phyloP scores from a whole-genome alignment of 306 rosid genomes.

The Quercus cerris region DNA sequence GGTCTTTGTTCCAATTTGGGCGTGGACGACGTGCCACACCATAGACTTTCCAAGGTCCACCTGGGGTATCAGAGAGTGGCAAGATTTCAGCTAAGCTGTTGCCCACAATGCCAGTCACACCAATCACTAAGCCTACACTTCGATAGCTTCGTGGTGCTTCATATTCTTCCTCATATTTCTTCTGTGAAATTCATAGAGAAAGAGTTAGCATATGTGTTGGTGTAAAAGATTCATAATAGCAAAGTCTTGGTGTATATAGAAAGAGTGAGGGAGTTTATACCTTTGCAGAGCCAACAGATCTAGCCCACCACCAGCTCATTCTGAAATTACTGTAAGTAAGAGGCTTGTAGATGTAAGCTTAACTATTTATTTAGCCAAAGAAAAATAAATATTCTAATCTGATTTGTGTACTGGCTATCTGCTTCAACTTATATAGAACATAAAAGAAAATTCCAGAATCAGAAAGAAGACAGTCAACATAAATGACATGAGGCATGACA shows the following conservation, averaged over 20 bases:
- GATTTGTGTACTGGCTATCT: neutral
- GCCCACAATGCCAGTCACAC: slow-evolving; percentile 70
- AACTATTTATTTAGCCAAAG: too few species aligned
- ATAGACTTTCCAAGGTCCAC: slow-evolving; percentile 77
- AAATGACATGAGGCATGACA: neutral
- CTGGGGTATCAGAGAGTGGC: slow-evolving; percentile 72
- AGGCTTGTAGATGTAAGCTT: too few species aligned
- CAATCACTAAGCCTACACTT: slow-evolving; percentile 57
- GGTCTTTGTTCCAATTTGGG: slow-evolving; percentile 66
- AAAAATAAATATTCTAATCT: too few species aligned
- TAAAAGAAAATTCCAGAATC: neutral
- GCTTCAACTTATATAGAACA: neutral
- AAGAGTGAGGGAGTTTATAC: neutral
- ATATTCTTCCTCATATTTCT: slow-evolving; percentile 47
- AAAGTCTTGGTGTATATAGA: neutral
- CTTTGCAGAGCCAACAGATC: slow-evolving; percentile 50
- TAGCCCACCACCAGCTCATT: slow-evolving; percentile 69
- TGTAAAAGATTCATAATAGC: neutral
- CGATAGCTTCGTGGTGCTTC: slow-evolving; percentile 26
- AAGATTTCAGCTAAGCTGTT: slow-evolving; percentile 82
- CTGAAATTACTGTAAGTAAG: neutral
- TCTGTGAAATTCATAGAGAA: slow-evolving; percentile 23
- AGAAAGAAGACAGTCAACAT: neutral
- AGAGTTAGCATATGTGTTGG: too few species aligned
- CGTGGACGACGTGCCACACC: slow-evolving; percentile 74